Evolutionary conservation across 106 monocot species (phyloP).

Genomic region (Agapanthus africanus): DNA sequence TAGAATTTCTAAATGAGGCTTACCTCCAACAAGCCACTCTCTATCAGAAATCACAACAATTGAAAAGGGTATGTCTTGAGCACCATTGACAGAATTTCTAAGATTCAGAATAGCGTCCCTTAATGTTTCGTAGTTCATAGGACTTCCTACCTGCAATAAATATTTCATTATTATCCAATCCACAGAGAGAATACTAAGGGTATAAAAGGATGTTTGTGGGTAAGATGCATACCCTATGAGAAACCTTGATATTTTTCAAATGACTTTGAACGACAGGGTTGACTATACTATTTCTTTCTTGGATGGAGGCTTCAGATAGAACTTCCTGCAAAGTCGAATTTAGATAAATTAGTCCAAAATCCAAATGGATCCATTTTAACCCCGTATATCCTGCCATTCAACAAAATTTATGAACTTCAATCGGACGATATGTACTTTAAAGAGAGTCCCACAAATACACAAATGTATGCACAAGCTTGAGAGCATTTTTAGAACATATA

Average conservation of each 20-base stretch:
- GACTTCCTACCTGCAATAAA: slow-evolving; percentile 73
- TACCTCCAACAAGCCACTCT: slow-evolving; percentile 89
- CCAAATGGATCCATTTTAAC: too few species aligned
- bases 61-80: slow-evolving; percentile 56
- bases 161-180: background rate
- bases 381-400: background rate
- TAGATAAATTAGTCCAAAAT: background rate
- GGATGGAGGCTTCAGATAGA: slow-evolving; percentile 67
- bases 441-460: too few species aligned
- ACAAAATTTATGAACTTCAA: too few species aligned
- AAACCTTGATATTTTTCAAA: slow-evolving; percentile 73
- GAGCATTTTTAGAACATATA: too few species aligned
- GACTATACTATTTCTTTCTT: slow-evolving; percentile 50
- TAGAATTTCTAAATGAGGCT: slow-evolving; percentile 4
- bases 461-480: too few species aligned
- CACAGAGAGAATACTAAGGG: background rate
- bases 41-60: slow-evolving; percentile 85
- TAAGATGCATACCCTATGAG: slow-evolving; percentile 58
- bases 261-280: slow-evolving; percentile 36
- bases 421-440: background rate
- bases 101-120: slow-evolving; percentile 79
- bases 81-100: slow-evolving; percentile 40
- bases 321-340: slow-evolving; percentile 56
- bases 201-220: too few species aligned
- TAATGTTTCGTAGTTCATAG: slow-evolving; percentile 77